Evolutionary conservation across 169 alveolate species (phyloP), one percentile per base, ranked within the genome.

Genomic region (Plasmodium falciparum): DNA sequence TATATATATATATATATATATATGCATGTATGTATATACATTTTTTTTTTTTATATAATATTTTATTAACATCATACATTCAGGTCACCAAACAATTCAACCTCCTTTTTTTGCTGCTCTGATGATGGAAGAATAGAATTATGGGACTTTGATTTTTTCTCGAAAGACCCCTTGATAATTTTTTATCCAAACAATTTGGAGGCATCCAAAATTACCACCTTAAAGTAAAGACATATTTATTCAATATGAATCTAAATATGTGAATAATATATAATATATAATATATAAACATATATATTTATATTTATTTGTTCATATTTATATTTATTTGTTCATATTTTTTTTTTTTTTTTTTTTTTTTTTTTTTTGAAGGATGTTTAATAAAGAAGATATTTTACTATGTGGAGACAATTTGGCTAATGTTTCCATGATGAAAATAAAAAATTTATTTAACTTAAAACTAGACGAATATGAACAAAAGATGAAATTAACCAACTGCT

Each of bases 101-200:
- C 90, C n/a, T 80, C 90, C 59, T 80, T 80, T 73, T 69, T 80
- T 50, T 56, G 90, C 63, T 80, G 90, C 52, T 66, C 90, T 45
- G 85, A 80, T 80, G 90, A 80, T 20, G 90, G 90, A 1, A 59
- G 90, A n/a, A 75, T 80, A 12, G 90, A 80, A 80, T 69, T 80
- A 69, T 80, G 90, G 90, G 90, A 80, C 58, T 80, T 80, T 72
- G 76, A 63, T 49, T 80, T 80, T 80, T 56, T 80, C n/a, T 80
- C 90, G 29, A 80, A 80, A 62, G 90, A 80, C 58, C 90, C 90
- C 7, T 45, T 80, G 63, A 59, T 80, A 29, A 80, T 80, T 52
- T 80, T 80, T 62, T 80, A 80, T 26, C 90, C 90, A 12, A 80
- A 80, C 65, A 50, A 49, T 29, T 71, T 69, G 29, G 90, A 80